Base-by-base conservation (phyloP, 331 rosid genomes). In the Quercus tomentella region DNA sequence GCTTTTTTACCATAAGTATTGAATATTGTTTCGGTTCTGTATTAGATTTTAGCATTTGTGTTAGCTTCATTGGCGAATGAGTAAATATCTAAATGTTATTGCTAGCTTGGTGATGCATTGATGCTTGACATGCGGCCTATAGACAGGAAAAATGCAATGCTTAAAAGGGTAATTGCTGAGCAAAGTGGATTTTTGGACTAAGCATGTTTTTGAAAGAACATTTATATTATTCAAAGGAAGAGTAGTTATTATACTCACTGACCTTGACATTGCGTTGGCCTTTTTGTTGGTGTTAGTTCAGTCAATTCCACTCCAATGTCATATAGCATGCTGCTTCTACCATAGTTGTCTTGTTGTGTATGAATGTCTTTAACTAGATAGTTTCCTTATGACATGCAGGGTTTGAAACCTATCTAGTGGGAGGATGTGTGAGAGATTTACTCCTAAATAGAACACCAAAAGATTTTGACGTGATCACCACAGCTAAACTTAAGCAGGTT, bases 381-480 rank as follows among this genome's bases (percentile, higher is more conserved):
- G 28, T 15, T 63, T 80, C 78, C 77, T 35, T 82, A 28, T 30
- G 51, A 49, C 41, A 22, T 85, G 74, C 92, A 93, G 98, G 99
- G 51, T 90, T 80, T 87, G 92, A 96, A 70, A 85, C 97, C 77
- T 96, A 91, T 84, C 86, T 96, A 71, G 99, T 96, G 43, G 99
- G 99, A 81, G 99, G 97, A 76, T 96, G 99, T 76, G 99, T 96
- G 72, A 90, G 99, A 80, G 99, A 96, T 82, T 84, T 96, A 69
- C 61, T 96, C 70, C 90, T 96, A 35, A 86, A 87, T 25, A 91
- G 88, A 79, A 77, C 77, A 25, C 99, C 98, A 2, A 96, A 96
- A 86, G 99, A 93, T 84, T 96, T 90, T 73, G 99, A 96, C 79
- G 92, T 91, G 85, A 88, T 96, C 81, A 96, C 97, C 78, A 91